These are phyloP conservation scores for Tylopilus balloui DNA, from an alignment of 768 basidiomycete species.

Conservation along the genomic window DNA sequence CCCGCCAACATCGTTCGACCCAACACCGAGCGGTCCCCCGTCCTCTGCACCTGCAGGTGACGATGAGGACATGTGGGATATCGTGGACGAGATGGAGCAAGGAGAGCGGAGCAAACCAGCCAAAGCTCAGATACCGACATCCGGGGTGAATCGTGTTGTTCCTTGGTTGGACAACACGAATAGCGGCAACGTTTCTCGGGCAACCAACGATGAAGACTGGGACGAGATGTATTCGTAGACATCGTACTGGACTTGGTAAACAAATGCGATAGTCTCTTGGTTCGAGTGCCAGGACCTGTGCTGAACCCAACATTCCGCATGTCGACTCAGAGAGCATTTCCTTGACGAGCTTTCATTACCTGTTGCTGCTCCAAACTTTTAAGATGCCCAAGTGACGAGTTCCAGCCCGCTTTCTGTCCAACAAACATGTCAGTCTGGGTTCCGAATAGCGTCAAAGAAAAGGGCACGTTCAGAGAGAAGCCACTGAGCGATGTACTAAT, in stretches of 20 bases:
- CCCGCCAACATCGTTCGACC: not conserved
- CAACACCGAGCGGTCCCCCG: slow-evolving; percentile 1
- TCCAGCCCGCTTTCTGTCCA: slow-evolving; percentile 1
- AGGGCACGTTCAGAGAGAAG: slow-evolving; percentile 13
- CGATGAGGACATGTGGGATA: slow-evolving; percentile 72
- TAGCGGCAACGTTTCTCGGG: slow-evolving; percentile 12
- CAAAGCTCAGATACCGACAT: slow-evolving; percentile 20
- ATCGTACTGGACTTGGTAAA: not conserved
- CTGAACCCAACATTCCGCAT: too few species aligned
- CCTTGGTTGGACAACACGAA: slow-evolving; percentile 10
- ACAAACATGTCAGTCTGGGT: slow-evolving; percentile 5
- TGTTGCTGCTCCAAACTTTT: too few species aligned
- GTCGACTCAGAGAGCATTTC: too few species aligned
- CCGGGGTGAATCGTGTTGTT: slow-evolving; percentile 20
- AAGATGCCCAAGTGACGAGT: too few species aligned
- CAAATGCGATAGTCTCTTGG: too few species aligned
- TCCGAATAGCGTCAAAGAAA: not conserved
- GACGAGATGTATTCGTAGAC: slow-evolving; percentile 62
- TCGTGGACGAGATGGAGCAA: slow-evolving; percentile 53
- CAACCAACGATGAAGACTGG: slow-evolving; percentile 49
- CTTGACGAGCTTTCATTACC: too few species aligned
- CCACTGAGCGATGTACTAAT: slow-evolving; percentile 24
- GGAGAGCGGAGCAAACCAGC: slow-evolving; percentile 5
- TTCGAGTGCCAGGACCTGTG: too few species aligned
- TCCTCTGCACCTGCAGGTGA: slow-evolving; percentile 27